phyloP scores from a whole-genome alignment of 305 asterid genomes.

The Plantago lanceolata region DNA sequence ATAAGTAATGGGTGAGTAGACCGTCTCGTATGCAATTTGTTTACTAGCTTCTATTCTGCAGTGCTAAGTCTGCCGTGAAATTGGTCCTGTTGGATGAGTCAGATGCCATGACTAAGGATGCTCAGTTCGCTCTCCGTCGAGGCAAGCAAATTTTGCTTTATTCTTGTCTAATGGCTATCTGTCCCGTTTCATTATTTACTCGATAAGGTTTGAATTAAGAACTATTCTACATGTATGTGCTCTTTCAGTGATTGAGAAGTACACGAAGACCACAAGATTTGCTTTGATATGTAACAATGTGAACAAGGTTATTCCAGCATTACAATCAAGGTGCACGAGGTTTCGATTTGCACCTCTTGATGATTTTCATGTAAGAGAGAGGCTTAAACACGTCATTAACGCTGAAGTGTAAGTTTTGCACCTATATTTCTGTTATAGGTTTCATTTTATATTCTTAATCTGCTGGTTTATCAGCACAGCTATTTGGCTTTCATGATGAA shows the following conservation, averaged over 20 bases:
- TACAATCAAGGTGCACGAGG: constrained; percentile 98
- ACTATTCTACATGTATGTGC: constrained; percentile 20
- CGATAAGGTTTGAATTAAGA: constrained; percentile 1
- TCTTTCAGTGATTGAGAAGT: constrained; percentile 86
- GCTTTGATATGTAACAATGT: constrained; percentile 92
- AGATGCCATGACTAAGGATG: constrained; percentile 99
- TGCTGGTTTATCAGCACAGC: background rate
- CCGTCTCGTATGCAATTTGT: constrained; percentile 15
- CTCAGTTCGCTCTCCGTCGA: constrained; percentile 95
- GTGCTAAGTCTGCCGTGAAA: constrained; percentile 73
- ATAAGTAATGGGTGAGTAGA: constrained; percentile 2
- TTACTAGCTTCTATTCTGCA: constrained; percentile 36
- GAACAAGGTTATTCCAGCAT: constrained; percentile 89
- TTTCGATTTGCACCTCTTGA: constrained; percentile 98
- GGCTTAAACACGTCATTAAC: constrained; percentile 74
- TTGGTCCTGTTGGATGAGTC: constrained; percentile 89
- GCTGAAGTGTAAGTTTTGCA: constrained; percentile 64
- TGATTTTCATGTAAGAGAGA: constrained; percentile 64
- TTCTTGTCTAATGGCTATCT: background rate
- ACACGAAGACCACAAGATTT: constrained; percentile 86
- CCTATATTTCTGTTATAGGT: constrained; percentile 6
- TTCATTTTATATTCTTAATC: background rate
- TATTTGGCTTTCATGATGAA: constrained; percentile 1
- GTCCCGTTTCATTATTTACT: constrained; percentile 3
- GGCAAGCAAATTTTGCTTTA: constrained; percentile 43